Evolutionary conservation across 2,329 filamentous ascomycete species (phyloP).

Genomic region (Phaeophleospora eucalypticola): DNA sequence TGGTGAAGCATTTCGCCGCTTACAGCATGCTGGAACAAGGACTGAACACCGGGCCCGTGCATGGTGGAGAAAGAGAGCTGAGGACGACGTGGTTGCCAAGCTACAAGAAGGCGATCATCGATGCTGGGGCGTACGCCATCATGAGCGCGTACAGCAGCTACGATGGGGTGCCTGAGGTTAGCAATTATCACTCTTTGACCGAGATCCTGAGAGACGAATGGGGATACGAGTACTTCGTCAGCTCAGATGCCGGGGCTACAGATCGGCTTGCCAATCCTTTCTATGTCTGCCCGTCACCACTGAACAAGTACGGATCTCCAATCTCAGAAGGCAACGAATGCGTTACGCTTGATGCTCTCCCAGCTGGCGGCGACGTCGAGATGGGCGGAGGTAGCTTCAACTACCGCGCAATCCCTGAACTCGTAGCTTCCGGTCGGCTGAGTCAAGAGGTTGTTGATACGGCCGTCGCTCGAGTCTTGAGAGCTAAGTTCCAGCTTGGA

Average conservation of each 20-base stretch:
- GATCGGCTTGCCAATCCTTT: conserved; percentile 64
- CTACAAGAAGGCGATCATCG: conserved; percentile 68
- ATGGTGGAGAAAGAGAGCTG: conserved; percentile 53
- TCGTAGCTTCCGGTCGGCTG: conserved; percentile 60
- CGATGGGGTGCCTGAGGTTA: conserved; percentile 64
- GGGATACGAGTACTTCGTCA: conserved; percentile 67
- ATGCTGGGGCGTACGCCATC: conserved; percentile 62
- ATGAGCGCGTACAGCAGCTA: conserved; percentile 73
- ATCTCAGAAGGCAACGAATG: conserved; percentile 58
- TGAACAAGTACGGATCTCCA: conserved; percentile 38
- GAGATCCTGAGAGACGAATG: conserved; percentile 67
- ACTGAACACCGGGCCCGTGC: conserved; percentile 61
- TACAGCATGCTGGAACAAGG: conserved; percentile 68
- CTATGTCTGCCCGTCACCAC: conserved; percentile 54
- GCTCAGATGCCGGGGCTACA: conserved; percentile 65
- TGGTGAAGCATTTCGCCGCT: conserved; percentile 71
- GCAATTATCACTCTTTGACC: conserved; percentile 62
- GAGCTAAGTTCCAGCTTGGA: conserved; percentile 65
- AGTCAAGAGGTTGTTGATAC: conserved; percentile 58
- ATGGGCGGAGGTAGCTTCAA: conserved; percentile 75
- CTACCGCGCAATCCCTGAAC: conserved; percentile 61
- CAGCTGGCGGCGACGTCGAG: conserved; percentile 68
- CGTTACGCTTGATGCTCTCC: conserved; percentile 59
- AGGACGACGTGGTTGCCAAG: conserved; percentile 53
- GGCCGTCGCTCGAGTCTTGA: conserved; percentile 62